Conservation (phyloP, 2,329 filamentous ascomycete species). For the Calycina marina region DNA sequence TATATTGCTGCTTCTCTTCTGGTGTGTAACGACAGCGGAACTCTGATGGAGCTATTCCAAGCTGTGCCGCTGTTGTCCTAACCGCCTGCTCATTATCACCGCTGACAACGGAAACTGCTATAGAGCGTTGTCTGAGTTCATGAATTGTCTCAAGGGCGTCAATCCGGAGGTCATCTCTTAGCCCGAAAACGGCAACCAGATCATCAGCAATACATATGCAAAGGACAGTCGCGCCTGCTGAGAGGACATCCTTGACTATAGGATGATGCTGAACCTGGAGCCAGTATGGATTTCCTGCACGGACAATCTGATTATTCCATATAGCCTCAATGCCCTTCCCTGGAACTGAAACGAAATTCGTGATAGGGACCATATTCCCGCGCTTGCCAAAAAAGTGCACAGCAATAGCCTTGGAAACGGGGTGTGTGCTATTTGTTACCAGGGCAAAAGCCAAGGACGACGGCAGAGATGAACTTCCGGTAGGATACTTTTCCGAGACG, state of each 20-base stretch:
- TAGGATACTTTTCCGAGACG: slow-evolving; percentile 24
- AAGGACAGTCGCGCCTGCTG: slow-evolving; percentile 29
- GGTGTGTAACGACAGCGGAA: slow-evolving; percentile 21
- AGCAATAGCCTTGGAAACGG: slow-evolving; percentile 21
- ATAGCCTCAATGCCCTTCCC: slow-evolving; percentile 32
- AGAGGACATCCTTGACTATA: slow-evolving; percentile 24
- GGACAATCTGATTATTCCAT: slow-evolving; percentile 21
- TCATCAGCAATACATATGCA: slow-evolving; percentile 29
- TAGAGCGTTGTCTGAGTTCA: slow-evolving; percentile 24
- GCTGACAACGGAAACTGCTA: slow-evolving; percentile 34
- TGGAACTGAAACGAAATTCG: slow-evolving; percentile 25
- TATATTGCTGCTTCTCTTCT: slow-evolving; percentile 14
- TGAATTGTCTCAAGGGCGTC: slow-evolving; percentile 26
- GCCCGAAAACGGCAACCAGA: slow-evolving; percentile 29
- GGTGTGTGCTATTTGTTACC: slow-evolving; percentile 15
- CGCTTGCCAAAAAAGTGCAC: slow-evolving; percentile 19
- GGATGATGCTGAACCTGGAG: slow-evolving; percentile 22
- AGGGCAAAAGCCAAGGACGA: slow-evolving; percentile 24
- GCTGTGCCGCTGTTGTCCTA: slow-evolving; percentile 23
- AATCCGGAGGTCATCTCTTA: slow-evolving; percentile 31
- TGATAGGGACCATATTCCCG: slow-evolving; percentile 12
- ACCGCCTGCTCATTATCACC: slow-evolving; percentile 40
- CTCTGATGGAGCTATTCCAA: slow-evolving; percentile 25
- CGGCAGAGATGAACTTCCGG: not conserved
- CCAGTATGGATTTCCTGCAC: slow-evolving; percentile 38